Evolutionary conservation across 2,329 filamentous ascomycete species (phyloP).

Genomic region (Colletotrichum orbiculare): DNA sequence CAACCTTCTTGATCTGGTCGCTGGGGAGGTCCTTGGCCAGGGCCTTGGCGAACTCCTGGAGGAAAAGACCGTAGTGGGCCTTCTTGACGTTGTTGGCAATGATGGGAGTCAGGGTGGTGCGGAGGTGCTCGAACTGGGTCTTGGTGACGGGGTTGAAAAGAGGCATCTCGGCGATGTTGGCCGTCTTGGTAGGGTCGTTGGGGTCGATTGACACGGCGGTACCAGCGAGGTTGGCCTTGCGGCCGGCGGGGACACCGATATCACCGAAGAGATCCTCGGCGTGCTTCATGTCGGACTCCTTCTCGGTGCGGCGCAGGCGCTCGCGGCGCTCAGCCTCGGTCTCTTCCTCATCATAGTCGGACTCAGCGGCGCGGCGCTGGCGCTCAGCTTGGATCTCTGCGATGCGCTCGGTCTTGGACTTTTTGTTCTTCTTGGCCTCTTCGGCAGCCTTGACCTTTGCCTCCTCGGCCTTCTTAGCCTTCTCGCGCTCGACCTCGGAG

Average conservation of each 20-base stretch:
- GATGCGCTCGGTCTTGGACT: constrained; percentile 87
- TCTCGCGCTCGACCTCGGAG: constrained; percentile 95
- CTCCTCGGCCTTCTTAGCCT: constrained; percentile 86
- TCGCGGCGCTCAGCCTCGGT: constrained; percentile 78
- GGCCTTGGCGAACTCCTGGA: constrained; percentile 90
- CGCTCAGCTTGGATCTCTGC: constrained; percentile 78
- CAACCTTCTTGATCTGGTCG: constrained; percentile 96
- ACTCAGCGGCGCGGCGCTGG: constrained; percentile 61
- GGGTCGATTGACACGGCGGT: constrained; percentile 76
- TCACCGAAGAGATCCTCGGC: constrained; percentile 91
- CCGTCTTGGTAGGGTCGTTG: constrained; percentile 78
- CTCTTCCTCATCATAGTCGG: constrained; percentile 66
- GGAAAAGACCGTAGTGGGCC: constrained; percentile 88
- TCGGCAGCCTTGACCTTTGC: constrained; percentile 91
- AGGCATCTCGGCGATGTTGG: constrained; percentile 83
- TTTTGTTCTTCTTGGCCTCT: constrained; percentile 89
- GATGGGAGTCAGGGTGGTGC: constrained; percentile 82
- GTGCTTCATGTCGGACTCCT: constrained; percentile 89
- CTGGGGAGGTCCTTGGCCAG: constrained; percentile 88
- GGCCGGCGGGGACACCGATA: constrained; percentile 73
- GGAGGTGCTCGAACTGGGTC: constrained; percentile 83
- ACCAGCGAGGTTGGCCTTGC: constrained; percentile 74
- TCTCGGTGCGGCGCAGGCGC: constrained; percentile 81
- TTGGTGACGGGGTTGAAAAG: constrained; percentile 93
- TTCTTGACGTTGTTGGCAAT: constrained; percentile 83